phyloP scores from a whole-genome alignment of 2,329 filamentous ascomycete genomes.

The Bisporella sp. region DNA sequence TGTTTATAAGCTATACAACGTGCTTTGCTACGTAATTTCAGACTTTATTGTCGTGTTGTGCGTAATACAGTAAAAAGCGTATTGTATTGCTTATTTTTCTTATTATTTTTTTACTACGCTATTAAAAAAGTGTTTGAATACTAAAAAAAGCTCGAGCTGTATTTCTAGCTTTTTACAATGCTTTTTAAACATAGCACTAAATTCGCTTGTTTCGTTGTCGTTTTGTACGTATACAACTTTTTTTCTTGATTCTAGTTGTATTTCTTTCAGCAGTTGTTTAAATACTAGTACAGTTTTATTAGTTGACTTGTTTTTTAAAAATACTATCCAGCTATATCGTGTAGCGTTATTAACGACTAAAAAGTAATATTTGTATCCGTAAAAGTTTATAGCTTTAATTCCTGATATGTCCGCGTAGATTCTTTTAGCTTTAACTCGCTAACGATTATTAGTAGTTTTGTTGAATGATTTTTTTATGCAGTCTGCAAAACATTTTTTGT shows the following conservation, averaged over 20 bases:
- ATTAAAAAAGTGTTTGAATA: neutral
- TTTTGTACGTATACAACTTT: neutral
- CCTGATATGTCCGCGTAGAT: neutral
- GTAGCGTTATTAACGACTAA: neutral
- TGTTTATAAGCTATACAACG: neutral
- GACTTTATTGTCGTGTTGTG: neutral
- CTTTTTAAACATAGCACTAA: neutral
- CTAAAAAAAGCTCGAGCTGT: neutral
- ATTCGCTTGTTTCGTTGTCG: neutral
- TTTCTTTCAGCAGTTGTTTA: neutral
- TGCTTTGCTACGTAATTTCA: neutral
- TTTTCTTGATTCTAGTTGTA: neutral
- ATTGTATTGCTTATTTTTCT: neutral
- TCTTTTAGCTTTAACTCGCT: neutral
- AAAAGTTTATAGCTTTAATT: neutral
- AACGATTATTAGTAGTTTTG: neutral
- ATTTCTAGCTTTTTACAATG: neutral
- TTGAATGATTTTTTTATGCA: neutral
- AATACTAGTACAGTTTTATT: neutral
- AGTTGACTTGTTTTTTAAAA: neutral
- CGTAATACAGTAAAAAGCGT: neutral
- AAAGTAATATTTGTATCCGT: neutral
- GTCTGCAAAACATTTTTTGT: too few species aligned
- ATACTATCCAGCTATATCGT: neutral
- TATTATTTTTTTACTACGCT: neutral